Conservation (phyloP, 179 eudicot species). For the Patellifolia procumbens region DNA sequence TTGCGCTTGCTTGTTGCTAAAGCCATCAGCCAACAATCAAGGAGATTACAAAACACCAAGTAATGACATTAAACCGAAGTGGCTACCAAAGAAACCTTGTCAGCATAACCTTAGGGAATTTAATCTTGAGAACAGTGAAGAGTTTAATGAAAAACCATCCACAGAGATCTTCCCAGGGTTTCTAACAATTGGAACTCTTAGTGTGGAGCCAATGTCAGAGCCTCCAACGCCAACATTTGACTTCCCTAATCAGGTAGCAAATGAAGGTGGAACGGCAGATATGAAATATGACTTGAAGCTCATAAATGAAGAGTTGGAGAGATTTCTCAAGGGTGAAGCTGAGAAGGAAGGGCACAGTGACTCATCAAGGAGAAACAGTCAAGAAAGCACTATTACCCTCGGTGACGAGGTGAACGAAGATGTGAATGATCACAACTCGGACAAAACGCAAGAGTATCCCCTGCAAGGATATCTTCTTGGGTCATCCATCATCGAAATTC, state of each 20-base stretch:
- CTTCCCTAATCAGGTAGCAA: conserved; percentile 34
- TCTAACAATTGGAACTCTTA: conserved; percentile 77
- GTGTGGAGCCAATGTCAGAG: conserved; percentile 50
- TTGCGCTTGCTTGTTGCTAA: conserved; percentile 29
- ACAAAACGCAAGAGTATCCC: conserved; percentile 28
- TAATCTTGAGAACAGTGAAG: conserved; percentile 28
- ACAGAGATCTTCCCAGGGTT: conserved; percentile 55
- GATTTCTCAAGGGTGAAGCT: conserved; percentile 47
- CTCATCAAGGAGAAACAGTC: conserved; percentile 25
- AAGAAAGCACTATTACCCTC: conserved; percentile 26
- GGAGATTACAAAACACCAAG: conserved; percentile 33
- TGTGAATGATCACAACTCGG: conserved; percentile 7
- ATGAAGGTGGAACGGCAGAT: conserved; percentile 40
- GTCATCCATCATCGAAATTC: conserved; percentile 33
- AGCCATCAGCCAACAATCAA: conserved; percentile 39
- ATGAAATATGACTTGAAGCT: conserved; percentile 56
- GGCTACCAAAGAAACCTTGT: conserved; percentile 27
- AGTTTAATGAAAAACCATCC: conserved; percentile 35
- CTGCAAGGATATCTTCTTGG: conserved; percentile 46
- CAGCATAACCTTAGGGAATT: conserved; percentile 20
- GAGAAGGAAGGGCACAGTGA: conserved; percentile 26
- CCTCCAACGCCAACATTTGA: conserved; percentile 68
- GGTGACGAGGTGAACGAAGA: conserved; percentile 29
- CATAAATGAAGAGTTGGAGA: conserved; percentile 61
- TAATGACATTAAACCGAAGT: conserved; percentile 28